phyloP scores from a whole-genome alignment of 768 basidiomycete species.

The Kwoniella mangroviensis region DNA sequence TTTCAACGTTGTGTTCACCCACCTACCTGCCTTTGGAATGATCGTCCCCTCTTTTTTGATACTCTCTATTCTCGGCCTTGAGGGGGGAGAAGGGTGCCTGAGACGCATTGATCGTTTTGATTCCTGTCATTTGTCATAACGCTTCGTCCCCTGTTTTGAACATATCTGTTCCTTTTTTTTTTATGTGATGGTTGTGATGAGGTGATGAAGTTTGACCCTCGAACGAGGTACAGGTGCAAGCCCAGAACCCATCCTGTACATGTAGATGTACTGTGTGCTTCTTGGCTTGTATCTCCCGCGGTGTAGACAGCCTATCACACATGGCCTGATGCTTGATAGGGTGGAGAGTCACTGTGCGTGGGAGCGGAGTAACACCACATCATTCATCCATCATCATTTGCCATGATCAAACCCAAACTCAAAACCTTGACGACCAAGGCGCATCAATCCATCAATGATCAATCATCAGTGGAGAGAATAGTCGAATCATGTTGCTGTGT shows the following conservation, averaged over 20 bases:
- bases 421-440: constrained; percentile 1
- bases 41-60: background rate
- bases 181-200: background rate
- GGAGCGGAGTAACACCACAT: background rate
- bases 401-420: background rate
- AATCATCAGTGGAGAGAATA: background rate
- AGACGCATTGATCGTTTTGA: background rate
- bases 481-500: background rate
- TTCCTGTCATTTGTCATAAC: background rate
- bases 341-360: background rate
- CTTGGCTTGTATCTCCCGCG: background rate
- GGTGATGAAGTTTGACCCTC: background rate
- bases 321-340: background rate
- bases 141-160: background rate
- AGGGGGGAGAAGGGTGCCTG: background rate
- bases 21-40: too few relatives aligned
- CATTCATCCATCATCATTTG: background rate
- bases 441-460: background rate
- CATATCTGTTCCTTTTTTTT: background rate
- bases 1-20: background rate
- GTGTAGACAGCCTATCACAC: background rate
- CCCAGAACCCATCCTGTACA: background rate
- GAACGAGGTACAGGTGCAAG: background rate
- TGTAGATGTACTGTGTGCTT: background rate
- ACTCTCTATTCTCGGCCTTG: background rate